Evolutionary conservation across 2,329 filamentous ascomycete genomes (phyloP), one percentile per base, ranked within the genome.

Genomic region (Pezicula radicicola): DNA sequence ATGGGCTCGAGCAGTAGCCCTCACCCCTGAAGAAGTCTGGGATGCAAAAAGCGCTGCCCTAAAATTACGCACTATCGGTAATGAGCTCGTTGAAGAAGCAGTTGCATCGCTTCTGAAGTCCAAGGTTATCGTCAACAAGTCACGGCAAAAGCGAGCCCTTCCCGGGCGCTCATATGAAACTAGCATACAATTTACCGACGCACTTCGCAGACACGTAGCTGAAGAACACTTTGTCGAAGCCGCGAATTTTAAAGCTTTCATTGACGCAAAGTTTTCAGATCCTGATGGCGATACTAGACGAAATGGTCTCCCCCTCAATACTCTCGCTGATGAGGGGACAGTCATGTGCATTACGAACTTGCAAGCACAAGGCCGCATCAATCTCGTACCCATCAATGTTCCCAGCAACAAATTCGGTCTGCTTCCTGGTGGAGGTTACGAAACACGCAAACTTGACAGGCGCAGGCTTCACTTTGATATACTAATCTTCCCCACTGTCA

Each of bases 341-440:
- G 77, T 87, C 52, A 80, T 90, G 74, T 85, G 83, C 2, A 70
- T 88, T 51, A 76, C 83, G 39, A 88, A 88, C 59, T 67, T 92
- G 50, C 78, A 85, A 54, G 80, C 83, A 1, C 66, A 77, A 46
- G 79, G 81, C 3, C 75, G 79, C 39, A 72, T 91, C 40, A 72
- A 65, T 15, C 63, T 88, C 6, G 69, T 75, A 3, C 73, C 80
- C 0, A 63, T 76, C 2, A 73, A 85, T 39, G 76, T 87, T 5
- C 81, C 82, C 1, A 61, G 77, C 46, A 82, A 88, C 28, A 83
- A 84, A 2, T 85, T 88, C 64, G 88, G 88, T 1, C 87, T 91
- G 61, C 30, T 33, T 33, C 79, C 82, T 49, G 85, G 85, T 7
- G 81, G 81, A 15, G 83, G 87, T 57, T 91, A 91, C 67, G 83